A percentile compares a stretch with the other conserved stretches of the same genome.
phyloP scores from a whole-genome alignment of 495 filamentous ascomycete species.

The Parmelia sp. region DNA sequence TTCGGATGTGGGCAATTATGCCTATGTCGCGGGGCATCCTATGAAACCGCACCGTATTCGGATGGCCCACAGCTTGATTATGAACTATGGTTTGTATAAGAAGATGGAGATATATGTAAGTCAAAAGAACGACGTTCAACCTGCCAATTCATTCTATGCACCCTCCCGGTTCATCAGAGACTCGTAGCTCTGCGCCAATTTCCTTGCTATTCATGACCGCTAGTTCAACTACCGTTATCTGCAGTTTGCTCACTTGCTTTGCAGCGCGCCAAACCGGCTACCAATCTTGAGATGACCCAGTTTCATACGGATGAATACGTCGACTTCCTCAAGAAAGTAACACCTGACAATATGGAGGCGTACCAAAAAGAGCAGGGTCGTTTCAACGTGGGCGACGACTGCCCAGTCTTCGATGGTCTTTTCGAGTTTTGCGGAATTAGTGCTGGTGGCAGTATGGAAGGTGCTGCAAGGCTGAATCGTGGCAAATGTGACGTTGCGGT shows the following conservation, averaged over 20 bases:
- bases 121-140: constrained; percentile 16
- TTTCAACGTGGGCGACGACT: constrained; percentile 97
- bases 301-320: constrained; percentile 99
- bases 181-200: background rate
- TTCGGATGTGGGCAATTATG: constrained; percentile 94
- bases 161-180: too few species aligned
- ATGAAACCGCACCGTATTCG: constrained; percentile 99
- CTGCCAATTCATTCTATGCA: background rate
- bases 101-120: constrained; percentile 98
- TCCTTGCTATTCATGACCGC: background rate
- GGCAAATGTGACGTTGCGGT: constrained; percentile 95
- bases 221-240: background rate
- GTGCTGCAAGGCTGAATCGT: constrained; percentile 83
- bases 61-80: constrained; percentile 92
- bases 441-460: constrained; percentile 95
- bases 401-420: constrained; percentile 93
- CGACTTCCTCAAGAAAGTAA: constrained; percentile 93
- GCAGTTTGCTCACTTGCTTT: constrained; percentile 25
- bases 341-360: constrained; percentile 96
- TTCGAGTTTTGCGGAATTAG: constrained; percentile 98
- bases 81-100: constrained; percentile 98
- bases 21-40: constrained; percentile 94
- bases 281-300: constrained; percentile 95
- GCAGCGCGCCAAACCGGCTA: constrained; percentile 93
- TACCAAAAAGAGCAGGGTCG: constrained; percentile 89